Percentiles rank a stretch among this genome's conserved stretches.
Evolutionary conservation across 371 early-diverging fungal species (phyloP).

Genomic region (Mortierella polycephala): DNA sequence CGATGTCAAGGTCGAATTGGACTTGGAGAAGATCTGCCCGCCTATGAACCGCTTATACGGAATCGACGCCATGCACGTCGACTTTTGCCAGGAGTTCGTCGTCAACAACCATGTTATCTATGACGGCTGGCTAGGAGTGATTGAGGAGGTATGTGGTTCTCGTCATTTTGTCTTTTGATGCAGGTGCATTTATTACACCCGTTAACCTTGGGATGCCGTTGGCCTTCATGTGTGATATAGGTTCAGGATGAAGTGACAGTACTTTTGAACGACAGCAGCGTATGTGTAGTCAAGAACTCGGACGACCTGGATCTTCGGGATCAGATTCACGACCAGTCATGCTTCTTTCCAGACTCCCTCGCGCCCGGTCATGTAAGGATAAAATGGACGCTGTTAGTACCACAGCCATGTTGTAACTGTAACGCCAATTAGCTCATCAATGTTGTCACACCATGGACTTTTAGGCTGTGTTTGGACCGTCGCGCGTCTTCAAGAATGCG

Average conservation of each 20-base stretch:
- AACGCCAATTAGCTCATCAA: neutral
- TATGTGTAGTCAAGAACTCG: slow-evolving; percentile 52
- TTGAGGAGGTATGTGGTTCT: slow-evolving; percentile 42
- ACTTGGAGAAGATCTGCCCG: slow-evolving; percentile 48
- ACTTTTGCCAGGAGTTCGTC: slow-evolving; percentile 51
- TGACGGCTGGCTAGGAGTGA: slow-evolving; percentile 55
- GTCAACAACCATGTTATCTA: slow-evolving; percentile 50
- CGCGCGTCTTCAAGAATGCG: slow-evolving; percentile 45
- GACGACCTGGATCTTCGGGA: slow-evolving; percentile 51
- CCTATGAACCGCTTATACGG: slow-evolving; percentile 41
- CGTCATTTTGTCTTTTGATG: neutral
- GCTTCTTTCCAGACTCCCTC: slow-evolving; percentile 50
- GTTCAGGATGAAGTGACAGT: slow-evolving; percentile 55
- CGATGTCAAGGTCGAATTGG: slow-evolving; percentile 48
- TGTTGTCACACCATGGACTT: too few relatives aligned
- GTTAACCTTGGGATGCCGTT: neutral
- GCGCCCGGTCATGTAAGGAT: slow-evolving; percentile 43
- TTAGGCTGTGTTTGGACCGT: slow-evolving; percentile 39
- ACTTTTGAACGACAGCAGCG: slow-evolving; percentile 41
- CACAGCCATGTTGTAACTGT: too few relatives aligned
- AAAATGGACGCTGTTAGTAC: too few relatives aligned
- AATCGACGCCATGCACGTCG: slow-evolving; percentile 49
- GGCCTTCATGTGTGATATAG: slow-evolving; percentile 12
- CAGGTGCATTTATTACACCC: neutral
- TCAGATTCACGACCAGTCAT: slow-evolving; percentile 52